phyloP scores from a whole-genome alignment of 2,329 filamentous ascomycete species.

The Talaromyces marneffei region DNA sequence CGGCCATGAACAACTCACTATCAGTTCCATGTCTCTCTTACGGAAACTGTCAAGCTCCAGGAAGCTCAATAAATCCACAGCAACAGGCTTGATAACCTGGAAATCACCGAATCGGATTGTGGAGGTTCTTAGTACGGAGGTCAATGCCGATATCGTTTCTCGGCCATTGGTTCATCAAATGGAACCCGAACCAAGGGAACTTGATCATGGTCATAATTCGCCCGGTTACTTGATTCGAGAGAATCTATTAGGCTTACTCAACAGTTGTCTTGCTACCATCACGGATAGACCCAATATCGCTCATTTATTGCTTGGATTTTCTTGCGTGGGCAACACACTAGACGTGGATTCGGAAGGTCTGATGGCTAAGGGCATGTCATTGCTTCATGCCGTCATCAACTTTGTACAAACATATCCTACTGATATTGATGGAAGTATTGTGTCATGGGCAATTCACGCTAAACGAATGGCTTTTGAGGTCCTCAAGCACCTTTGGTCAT shows the following conservation, averaged over 20 bases:
- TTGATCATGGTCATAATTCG: slow-evolving; percentile 63
- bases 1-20: slow-evolving; percentile 71
- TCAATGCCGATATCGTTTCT: slow-evolving; percentile 73
- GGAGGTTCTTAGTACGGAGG: slow-evolving; percentile 76
- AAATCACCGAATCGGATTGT: slow-evolving; percentile 75
- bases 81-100: slow-evolving; percentile 55
- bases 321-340: slow-evolving; percentile 65
- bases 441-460: slow-evolving; percentile 63
- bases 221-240: slow-evolving; percentile 76
- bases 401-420: slow-evolving; percentile 66
- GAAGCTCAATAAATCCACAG: slow-evolving; percentile 68
- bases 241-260: slow-evolving; percentile 78
- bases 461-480: slow-evolving; percentile 67
- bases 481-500: slow-evolving; percentile 75
- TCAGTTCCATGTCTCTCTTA: slow-evolving; percentile 73
- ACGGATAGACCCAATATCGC: slow-evolving; percentile 78
- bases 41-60: slow-evolving; percentile 80
- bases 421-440: slow-evolving; percentile 54
- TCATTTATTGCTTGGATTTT: slow-evolving; percentile 84
- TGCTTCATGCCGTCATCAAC: slow-evolving; percentile 76
- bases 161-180: slow-evolving; percentile 66
- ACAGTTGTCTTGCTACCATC: slow-evolving; percentile 68
- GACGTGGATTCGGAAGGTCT: slow-evolving; percentile 62
- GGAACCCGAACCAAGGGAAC: slow-evolving; percentile 59
- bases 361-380: slow-evolving; percentile 65